Percentiles rank a stretch among this genome's conserved stretches.
Evolutionary conservation across 1,284 basidiomycete genomes (phyloP).

Genomic region (Apiotrichum laibachii): DNA sequence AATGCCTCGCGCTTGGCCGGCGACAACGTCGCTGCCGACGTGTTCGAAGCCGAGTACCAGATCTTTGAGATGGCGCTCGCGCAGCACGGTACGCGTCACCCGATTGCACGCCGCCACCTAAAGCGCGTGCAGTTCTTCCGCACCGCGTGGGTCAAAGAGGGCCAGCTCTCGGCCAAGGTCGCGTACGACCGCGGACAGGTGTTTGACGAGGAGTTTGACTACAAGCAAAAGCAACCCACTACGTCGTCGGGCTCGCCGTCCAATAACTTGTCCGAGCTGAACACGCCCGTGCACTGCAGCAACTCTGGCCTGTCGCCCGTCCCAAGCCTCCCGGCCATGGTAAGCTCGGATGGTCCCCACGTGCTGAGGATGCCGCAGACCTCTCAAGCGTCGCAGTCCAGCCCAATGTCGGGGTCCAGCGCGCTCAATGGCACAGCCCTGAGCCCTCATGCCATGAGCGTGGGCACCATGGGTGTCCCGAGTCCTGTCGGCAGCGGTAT

Average conservation of each 20-base stretch:
- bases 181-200: constrained; percentile 7
- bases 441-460: no score
- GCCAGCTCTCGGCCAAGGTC: neutral
- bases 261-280: neutral
- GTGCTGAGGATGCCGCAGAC: no score
- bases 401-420: no score
- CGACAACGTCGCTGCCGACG: constrained; percentile 30
- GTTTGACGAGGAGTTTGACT: constrained; percentile 7
- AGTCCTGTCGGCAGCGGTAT: neutral
- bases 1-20: constrained; percentile 28
- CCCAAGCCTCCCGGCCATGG: no score
- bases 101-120: constrained; percentile 31
- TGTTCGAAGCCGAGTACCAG: constrained; percentile 41
- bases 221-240: neutral
- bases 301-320: no score
- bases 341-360: no score
- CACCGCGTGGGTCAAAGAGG: constrained; percentile 1
- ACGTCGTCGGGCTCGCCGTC: neutral
- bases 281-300: neutral
- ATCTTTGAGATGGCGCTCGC: constrained; percentile 38
- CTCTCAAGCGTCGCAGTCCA: no score
- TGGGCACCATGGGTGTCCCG: neutral
- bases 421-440: no score
- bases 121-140: constrained; percentile 28
- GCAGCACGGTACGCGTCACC: constrained; percentile 34